phyloP scores from a whole-genome alignment of 2,329 filamentous ascomycete species.

The Talaromyces sp. region DNA sequence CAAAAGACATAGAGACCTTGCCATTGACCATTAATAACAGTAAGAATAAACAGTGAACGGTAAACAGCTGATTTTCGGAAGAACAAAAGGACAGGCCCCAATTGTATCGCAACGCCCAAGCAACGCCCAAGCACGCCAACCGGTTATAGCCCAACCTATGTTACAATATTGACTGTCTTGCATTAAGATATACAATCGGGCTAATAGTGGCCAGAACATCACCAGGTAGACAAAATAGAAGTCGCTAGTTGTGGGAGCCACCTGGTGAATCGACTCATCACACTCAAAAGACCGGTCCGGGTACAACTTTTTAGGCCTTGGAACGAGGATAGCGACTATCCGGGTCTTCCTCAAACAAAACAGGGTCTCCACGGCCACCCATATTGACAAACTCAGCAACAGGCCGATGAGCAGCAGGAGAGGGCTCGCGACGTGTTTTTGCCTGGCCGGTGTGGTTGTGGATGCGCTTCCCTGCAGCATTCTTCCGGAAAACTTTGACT shows the following conservation, averaged over 20 bases:
- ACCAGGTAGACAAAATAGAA: neutral
- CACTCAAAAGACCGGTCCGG: neutral
- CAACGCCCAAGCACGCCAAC: neutral
- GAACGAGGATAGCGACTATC: conserved; percentile 30
- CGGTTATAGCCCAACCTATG: neutral
- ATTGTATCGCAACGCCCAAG: neutral
- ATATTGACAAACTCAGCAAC: conserved; percentile 75
- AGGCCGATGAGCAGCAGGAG: conserved; percentile 62
- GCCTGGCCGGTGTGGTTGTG: conserved; percentile 36
- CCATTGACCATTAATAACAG: neutral
- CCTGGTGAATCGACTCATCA: neutral
- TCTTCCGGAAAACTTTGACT: conserved; percentile 75
- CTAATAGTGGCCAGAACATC: neutral
- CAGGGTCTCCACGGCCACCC: conserved; percentile 80
- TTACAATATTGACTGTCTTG: neutral
- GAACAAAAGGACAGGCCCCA: neutral
- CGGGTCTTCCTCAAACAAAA: conserved; percentile 63
- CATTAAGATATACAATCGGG: neutral
- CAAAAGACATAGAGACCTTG: neutral
- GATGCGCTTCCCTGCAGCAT: conserved; percentile 46
- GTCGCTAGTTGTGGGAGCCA: neutral
- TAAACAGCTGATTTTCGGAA: neutral
- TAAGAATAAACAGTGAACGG: neutral
- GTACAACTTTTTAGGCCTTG: neutral
- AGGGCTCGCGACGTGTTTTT: conserved; percentile 47